These are phyloP conservation scores for Pilaira anomala DNA, from an alignment of 192 early-diverging fungal genomes.

Conservation along the genomic window DNA sequence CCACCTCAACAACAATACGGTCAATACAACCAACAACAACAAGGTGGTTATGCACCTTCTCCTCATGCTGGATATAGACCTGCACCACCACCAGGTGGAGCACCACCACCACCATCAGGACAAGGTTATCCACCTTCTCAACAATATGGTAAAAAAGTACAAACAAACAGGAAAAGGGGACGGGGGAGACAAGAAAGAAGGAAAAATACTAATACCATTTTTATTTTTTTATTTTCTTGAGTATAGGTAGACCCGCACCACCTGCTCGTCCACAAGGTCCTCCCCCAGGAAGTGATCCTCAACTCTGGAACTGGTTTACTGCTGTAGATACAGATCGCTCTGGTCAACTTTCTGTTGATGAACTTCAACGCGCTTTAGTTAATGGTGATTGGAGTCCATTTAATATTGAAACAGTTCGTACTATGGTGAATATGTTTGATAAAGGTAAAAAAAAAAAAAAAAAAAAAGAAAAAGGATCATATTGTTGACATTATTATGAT, in stretches of 20 bases:
- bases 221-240: neutral
- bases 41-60: neutral
- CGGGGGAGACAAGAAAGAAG: too few relatives aligned
- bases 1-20: conserved; percentile 2
- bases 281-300: conserved; percentile 37
- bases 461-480: neutral
- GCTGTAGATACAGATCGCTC: conserved; percentile 62
- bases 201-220: too few relatives aligned
- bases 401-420: conserved; percentile 77
- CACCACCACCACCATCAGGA: too few relatives aligned
- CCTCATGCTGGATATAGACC: neutral
- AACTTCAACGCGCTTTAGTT: conserved; percentile 70
- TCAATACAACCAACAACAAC: neutral
- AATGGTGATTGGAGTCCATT: conserved; percentile 81
- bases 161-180: too few relatives aligned
- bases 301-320: conserved; percentile 52
- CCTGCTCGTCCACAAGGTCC: conserved; percentile 17
- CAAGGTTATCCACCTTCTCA: conserved; percentile 3
- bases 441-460: conserved; percentile 36
- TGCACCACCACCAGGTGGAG: neutral
- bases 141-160: conserved; percentile 10
- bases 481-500: neutral
- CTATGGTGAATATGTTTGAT: conserved; percentile 82
- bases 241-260: neutral
- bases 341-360: conserved; percentile 66